A percentile compares a stretch with the other conserved stretches of the same genome.
Conservation (phyloP, 805 yeast genomes). For the Cephaloascus albidus region DNA sequence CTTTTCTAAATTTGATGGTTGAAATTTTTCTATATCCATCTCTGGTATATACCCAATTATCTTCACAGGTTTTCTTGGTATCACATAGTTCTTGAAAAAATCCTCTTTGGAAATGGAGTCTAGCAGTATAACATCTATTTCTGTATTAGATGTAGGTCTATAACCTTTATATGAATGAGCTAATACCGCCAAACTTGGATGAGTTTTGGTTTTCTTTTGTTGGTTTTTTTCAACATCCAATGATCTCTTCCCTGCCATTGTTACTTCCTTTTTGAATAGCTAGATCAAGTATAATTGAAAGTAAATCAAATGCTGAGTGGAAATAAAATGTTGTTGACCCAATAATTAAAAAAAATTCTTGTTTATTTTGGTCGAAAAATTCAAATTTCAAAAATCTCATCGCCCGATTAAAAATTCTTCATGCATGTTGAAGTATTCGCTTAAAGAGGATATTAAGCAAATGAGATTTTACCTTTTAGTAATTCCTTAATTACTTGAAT, state of each 20-base stretch:
- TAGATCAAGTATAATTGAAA: too few relatives aligned
- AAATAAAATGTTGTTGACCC: too few relatives aligned
- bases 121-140: conserved; percentile 9
- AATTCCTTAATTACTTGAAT: too few relatives aligned
- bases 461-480: too few relatives aligned
- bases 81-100: conserved; percentile 31
- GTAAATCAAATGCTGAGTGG: too few relatives aligned
- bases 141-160: not conserved
- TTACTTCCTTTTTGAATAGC: too few relatives aligned
- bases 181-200: not conserved
- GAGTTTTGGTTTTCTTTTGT: not conserved
- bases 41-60: conserved; percentile 27
- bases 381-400: too few relatives aligned
- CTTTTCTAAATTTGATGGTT: conserved; percentile 21
- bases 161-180: not conserved
- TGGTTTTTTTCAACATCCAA: not conserved
- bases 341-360: too few relatives aligned
- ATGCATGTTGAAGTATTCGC: too few relatives aligned
- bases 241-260: not conserved
- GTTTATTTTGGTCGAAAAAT: too few relatives aligned
- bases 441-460: too few relatives aligned
- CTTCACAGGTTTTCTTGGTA: conserved; percentile 39
- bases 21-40: conserved; percentile 21
- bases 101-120: conserved; percentile 8
- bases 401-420: too few relatives aligned